These are phyloP conservation scores for Umbelopsis isabellina DNA, from an alignment of 192 early-diverging fungal species.

Conservation along the genomic window DNA sequence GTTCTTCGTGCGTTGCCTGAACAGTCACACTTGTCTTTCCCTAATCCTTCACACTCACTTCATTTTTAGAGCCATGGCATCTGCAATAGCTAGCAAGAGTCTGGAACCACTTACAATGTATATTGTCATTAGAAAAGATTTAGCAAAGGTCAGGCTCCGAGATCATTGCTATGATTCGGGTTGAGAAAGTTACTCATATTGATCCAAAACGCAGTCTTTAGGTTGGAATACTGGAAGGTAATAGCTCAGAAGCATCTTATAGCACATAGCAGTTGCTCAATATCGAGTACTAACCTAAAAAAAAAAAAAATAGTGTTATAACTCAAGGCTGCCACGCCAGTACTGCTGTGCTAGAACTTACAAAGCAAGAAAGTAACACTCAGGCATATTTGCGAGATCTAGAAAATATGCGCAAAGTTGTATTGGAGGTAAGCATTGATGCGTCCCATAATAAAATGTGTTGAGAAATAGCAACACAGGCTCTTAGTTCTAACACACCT, in stretches of 20 bases:
- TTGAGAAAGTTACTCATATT: not conserved
- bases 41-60: not conserved
- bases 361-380: constrained; percentile 61
- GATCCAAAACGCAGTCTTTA: constrained; percentile 26
- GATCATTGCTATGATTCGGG: not conserved
- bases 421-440: constrained; percentile 56
- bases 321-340: constrained; percentile 77
- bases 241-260: not conserved
- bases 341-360: constrained; percentile 65
- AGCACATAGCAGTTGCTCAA: not conserved
- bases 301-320: constrained; percentile 59
- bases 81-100: constrained; percentile 17
- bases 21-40: not conserved
- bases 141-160: constrained; percentile 59
- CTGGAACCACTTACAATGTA: constrained; percentile 74
- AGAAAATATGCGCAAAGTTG: constrained; percentile 77
- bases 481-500: not conserved
- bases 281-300: not conserved
- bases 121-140: constrained; percentile 78
- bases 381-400: constrained; percentile 61
- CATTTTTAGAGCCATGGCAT: not conserved
- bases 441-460: not conserved
- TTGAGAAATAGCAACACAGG: not conserved
- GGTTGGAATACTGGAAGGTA: constrained; percentile 76
- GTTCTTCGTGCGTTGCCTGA: not conserved